Evolutionary conservation across 1,284 basidiomycete species (phyloP).

Genomic region (Hymenochaete sp.): DNA sequence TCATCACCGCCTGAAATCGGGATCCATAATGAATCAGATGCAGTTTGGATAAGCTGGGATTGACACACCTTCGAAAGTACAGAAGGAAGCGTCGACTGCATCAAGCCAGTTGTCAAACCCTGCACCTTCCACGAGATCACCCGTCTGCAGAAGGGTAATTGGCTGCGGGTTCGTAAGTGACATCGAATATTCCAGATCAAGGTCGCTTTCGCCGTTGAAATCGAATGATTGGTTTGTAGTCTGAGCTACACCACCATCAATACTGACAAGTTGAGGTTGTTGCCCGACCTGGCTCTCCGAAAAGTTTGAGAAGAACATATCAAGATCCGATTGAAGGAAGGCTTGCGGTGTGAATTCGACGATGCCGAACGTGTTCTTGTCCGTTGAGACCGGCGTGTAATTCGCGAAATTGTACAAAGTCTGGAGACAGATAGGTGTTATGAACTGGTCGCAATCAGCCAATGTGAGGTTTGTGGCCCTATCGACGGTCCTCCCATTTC

Average conservation of each 20-base stretch:
- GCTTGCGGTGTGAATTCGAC: constrained; percentile 45
- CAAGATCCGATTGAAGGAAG: constrained; percentile 36
- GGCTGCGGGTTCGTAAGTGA: constrained; percentile 27
- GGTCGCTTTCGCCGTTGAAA: constrained; percentile 38
- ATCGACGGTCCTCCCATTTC: constrained; percentile 16
- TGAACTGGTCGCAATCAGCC: constrained; percentile 21
- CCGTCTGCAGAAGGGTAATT: constrained; percentile 26
- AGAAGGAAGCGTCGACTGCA: constrained; percentile 26
- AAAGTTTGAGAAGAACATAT: constrained; percentile 37
- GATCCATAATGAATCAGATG: background rate
- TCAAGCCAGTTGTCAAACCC: constrained; percentile 25
- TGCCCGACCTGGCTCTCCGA: constrained; percentile 31
- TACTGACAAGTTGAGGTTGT: constrained; percentile 30
- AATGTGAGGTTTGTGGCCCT: constrained; percentile 16
- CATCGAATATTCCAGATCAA: constrained; percentile 37
- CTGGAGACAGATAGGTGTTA: constrained; percentile 20
- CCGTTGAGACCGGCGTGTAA: constrained; percentile 10
- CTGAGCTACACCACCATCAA: constrained; percentile 19
- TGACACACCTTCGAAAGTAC: constrained; percentile 21
- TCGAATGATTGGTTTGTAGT: constrained; percentile 27
- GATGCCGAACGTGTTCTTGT: constrained; percentile 21
- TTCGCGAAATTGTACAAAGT: constrained; percentile 21
- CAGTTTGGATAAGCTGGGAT: background rate
- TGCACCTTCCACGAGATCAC: constrained; percentile 23
- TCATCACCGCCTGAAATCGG: constrained; percentile 20